Conservation (phyloP, 352 stramenopile species). For the Globisporangium megalacanthum region DNA sequence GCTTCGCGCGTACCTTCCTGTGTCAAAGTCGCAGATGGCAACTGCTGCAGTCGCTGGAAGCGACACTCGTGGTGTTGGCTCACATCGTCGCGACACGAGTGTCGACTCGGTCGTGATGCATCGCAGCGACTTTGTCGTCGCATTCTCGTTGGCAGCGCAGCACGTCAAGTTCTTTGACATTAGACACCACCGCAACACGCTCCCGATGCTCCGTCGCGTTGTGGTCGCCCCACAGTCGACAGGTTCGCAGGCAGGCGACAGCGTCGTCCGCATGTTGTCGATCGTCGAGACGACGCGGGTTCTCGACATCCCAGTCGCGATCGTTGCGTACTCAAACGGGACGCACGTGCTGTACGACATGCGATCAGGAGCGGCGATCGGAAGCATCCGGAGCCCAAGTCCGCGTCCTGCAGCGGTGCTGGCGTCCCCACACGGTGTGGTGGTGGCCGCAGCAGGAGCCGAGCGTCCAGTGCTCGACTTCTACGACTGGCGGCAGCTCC, state of each 20-base stretch:
- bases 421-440: conserved; percentile 1
- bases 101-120: conserved; percentile 19
- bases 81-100: background rate
- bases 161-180: conserved; percentile 45
- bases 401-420: background rate
- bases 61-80: too few species aligned
- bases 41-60: background rate
- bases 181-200: conserved; percentile 7
- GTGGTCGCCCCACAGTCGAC: conserved; percentile 20
- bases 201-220: conserved; percentile 23
- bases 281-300: conserved; percentile 13
- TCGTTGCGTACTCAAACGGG: conserved; percentile 43
- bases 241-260: background rate
- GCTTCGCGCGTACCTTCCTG: conserved; percentile 28
- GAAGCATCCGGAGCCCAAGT: conserved; percentile 22
- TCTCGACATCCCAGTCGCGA: conserved; percentile 31
- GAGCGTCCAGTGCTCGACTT: conserved; percentile 14
- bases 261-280: conserved; percentile 1
- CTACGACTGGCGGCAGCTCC: conserved; percentile 38
- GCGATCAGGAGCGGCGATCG: conserved; percentile 33
- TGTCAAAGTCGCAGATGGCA: background rate
- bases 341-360: conserved; percentile 42
- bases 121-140: conserved; percentile 21
- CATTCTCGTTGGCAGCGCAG: conserved; percentile 29
- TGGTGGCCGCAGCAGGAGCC: background rate